These are phyloP conservation scores for Lactarius vividus DNA, from an alignment of 768 basidiomycete genomes.

Conservation along the genomic window DNA sequence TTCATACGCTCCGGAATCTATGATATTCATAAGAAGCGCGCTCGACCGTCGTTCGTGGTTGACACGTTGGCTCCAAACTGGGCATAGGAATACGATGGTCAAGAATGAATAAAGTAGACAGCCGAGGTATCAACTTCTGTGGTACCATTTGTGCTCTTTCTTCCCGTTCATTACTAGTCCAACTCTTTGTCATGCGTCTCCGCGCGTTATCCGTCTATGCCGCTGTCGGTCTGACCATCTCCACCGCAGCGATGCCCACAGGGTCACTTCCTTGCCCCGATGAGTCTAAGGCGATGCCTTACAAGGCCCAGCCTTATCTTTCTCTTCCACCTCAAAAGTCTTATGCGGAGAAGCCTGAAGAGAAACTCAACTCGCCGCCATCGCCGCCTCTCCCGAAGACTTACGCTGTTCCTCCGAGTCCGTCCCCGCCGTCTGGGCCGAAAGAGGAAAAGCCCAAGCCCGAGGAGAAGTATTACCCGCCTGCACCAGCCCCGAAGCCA, in stretches of 20 bases:
- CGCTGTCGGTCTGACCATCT: constrained; percentile 6
- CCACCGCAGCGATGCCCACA: constrained; percentile 10
- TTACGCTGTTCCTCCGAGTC: not conserved
- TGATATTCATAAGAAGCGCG: not conserved
- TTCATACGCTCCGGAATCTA: not conserved
- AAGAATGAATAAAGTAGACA: constrained; percentile 7
- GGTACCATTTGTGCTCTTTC: constrained; percentile 5
- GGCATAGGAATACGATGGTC: constrained; percentile 16
- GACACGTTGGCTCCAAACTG: not conserved
- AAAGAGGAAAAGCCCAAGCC: not conserved
- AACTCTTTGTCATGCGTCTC: constrained; percentile 12
- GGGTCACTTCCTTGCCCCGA: constrained; percentile 2
- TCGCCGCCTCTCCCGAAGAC: too few species aligned
- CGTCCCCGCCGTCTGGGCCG: not conserved
- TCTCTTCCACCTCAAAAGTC: not conserved
- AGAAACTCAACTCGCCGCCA: not conserved
- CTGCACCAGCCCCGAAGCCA: not conserved
- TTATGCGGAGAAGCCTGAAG: not conserved
- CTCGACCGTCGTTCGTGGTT: not conserved
- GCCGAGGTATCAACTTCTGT: not conserved
- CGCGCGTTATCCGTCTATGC: constrained; percentile 6
- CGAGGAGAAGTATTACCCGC: constrained; percentile 9
- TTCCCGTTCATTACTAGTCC: constrained; percentile 19
- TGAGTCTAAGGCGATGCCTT: not conserved
- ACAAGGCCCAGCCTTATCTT: not conserved